Base-by-base conservation (phyloP, 2,329 filamentous ascomycete species). In the Xylaria polymorpha region DNA sequence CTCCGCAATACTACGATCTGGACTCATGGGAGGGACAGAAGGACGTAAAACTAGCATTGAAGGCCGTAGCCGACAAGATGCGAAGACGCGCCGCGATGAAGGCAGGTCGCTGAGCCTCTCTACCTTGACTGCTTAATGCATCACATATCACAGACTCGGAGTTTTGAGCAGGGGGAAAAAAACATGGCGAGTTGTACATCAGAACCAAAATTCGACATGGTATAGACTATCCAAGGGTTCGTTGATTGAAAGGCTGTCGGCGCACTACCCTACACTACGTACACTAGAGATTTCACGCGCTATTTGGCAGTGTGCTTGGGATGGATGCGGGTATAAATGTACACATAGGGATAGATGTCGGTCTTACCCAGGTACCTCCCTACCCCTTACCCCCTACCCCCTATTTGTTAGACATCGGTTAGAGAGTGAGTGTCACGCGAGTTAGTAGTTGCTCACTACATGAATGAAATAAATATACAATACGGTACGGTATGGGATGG, bases 1-100 rank as follows among this genome's bases (percentile, higher is more conserved):
- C 96, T 4, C 94, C 94, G 2, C 89, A 87, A 20, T 99, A 99
- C 82, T 99, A 97, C 81, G 94, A 99, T 77, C 81, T 98, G 12
- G 86, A 90, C 1, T 87, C 87, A 0, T 98, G 98, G 81, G 89
- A 88, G 61, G 78, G 77, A 81, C 94, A 97, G 80, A 93, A 94
- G 62, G 94, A 98, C 69, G 90, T 97, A 74, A 94, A 92, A 83
- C 90, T 87, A 44, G 88, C 89, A 3, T 81, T 92, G 39, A 82
- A 84, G 71, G 81, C 86, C 25, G 85, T 88, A 0, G 80, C 83
- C 1, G 88, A 91, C 71, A 90, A 87, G 83, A 84, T 89, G 77
- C 85, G 84, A 73, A 84, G 90, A 67, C 88, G 86, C 75, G 83
- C 87, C 74, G 86, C 87, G 25, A 85, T 86, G 82, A 88, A 81